Evolutionary conservation across 1,139 yeast genomes (phyloP).

Genomic region (Hanseniaspora sp.): DNA sequence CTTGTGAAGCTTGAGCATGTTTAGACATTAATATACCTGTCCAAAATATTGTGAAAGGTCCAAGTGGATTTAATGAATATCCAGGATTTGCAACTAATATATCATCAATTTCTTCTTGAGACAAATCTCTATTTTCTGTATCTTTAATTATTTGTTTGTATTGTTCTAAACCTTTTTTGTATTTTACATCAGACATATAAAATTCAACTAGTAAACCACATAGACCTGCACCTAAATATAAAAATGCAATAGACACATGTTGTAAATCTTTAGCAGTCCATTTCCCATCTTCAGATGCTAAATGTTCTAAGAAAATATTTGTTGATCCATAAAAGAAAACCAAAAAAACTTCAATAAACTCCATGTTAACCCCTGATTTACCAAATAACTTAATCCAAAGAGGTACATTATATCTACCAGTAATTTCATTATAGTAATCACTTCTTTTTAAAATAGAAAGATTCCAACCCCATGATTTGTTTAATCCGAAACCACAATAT

Average conservation of each 20-base stretch:
- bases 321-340: conserved; percentile 82
- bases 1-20: conserved; percentile 71
- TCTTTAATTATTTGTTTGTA: conserved; percentile 24
- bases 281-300: conserved; percentile 59
- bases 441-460: conserved; percentile 35
- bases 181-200: conserved; percentile 36
- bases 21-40: conserved; percentile 94
- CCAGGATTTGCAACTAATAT: conserved; percentile 48
- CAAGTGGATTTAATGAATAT: conserved; percentile 82
- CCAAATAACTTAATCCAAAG: conserved; percentile 32
- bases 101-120: conserved; percentile 17
- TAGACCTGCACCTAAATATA: conserved; percentile 83
- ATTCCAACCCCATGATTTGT: conserved; percentile 91
- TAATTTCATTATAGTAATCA: conserved; percentile 24
- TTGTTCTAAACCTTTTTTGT: conserved; percentile 28
- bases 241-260: conserved; percentile 89
- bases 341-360: conserved; percentile 64
- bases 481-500: conserved; percentile 69
- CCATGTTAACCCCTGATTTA: conserved; percentile 62
- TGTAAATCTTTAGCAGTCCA: conserved; percentile 93
- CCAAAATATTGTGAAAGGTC: conserved; percentile 86
- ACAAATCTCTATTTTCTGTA: conserved; percentile 15
- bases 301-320: conserved; percentile 79
- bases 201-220: conserved; percentile 78
- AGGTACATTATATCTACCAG: conserved; percentile 12